Base-by-base conservation (phyloP, 2,329 filamentous ascomycete genomes). In the Arachnomyces sp. region DNA sequence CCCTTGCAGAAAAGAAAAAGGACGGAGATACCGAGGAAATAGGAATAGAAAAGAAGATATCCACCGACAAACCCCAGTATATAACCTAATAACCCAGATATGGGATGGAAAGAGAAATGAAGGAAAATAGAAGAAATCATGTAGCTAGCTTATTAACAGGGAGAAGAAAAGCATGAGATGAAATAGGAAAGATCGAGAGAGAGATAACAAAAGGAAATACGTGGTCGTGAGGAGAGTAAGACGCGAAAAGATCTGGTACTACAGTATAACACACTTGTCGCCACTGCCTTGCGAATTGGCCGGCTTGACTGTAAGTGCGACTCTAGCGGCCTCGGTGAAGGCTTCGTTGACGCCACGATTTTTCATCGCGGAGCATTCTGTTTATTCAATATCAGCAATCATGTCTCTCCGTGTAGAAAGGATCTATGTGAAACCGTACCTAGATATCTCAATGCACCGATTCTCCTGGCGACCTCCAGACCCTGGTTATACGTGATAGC, bases 301-400 rank as follows among this genome's bases (percentile, higher is more conserved):
- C 12, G 65, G 59, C 48, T 69, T 71, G 28, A 71, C 68, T 29
- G 67, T 63, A 16, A 98, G 73, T 11, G 92, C 92, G 28, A 98
- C 92, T 56, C 93, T 84, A 16, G 92, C 90, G 31, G 92, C 92
- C 71, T 98, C 92, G 31, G 92, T 96, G 59, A 98, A 98, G 32
- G 92, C 92, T 67, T 98, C 92, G 66, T 96, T 95, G 58, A 98
- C 93, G 45, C 92, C 92, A 37, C 92, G 80, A 67, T 98, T 98
- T 68, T 89, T 84, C 81, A 96, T 96, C 42, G 92, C 92, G 29
- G 92, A 96, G 72, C 92, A 98, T 73, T 98, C 92, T 82, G 55
- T 34, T n/a, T 7, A 29, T 7, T 36, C 36, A 13, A 5, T 16
- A 17, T n/a, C 25, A 11, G 34, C 25, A 44, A 31, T 31, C 5